Evolutionary conservation across 306 rosid genomes (phyloP).

Genomic region (Malus asiatica): DNA sequence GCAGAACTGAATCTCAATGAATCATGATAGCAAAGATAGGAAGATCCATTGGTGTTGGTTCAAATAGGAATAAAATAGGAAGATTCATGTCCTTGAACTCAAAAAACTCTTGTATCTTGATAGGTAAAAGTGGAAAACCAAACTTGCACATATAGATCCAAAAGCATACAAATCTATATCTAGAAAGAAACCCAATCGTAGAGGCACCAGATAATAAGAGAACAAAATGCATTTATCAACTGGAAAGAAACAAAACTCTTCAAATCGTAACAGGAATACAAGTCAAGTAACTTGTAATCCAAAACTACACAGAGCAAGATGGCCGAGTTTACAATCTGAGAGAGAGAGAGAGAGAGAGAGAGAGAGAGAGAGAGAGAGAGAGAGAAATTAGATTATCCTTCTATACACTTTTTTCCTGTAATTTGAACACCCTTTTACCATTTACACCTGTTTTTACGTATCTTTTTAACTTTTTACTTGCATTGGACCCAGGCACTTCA

Average conservation of each 20-base stretch:
- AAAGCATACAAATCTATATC: neutral
- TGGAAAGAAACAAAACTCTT: neutral
- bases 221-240: neutral
- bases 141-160: neutral
- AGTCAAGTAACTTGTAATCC: neutral
- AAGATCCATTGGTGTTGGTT: neutral
- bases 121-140: neutral
- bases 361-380: neutral
- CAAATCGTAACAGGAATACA: neutral
- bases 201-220: neutral
- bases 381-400: neutral
- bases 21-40: too few relatives aligned
- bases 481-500: neutral
- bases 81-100: neutral
- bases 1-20: too few relatives aligned
- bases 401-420: slow-evolving; percentile 13
- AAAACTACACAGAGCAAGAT: neutral
- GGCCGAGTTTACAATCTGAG: neutral
- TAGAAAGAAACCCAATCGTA: neutral
- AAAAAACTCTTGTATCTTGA: neutral
- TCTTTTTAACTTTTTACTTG: slow-evolving; percentile 9
- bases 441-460: slow-evolving; percentile 13
- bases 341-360: neutral
- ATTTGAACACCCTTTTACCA: slow-evolving; percentile 1
- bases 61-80: neutral